Percentiles rank a stretch among this genome's conserved stretches.
These are phyloP conservation scores for Crithidia mellificae DNA, from an alignment of 208 protist species.

Conservation along the genomic window DNA sequence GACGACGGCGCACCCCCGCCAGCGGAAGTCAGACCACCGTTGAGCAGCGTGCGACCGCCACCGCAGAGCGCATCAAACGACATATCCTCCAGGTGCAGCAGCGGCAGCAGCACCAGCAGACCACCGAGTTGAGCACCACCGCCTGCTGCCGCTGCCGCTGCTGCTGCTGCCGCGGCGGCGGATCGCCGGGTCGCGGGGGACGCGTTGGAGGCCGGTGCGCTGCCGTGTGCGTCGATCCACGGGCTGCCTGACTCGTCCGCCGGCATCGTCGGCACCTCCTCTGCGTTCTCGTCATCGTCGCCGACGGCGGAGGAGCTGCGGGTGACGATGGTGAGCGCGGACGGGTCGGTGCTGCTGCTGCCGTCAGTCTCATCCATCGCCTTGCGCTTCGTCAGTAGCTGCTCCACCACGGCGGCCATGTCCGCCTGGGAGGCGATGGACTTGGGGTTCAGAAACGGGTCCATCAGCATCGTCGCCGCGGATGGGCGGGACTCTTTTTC, in stretches of 20 bases:
- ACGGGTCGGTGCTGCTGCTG: constrained; percentile 17
- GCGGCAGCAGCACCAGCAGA: constrained; percentile 38
- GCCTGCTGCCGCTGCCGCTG: constrained; percentile 9
- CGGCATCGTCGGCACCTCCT: constrained; percentile 24
- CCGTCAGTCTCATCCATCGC: constrained; percentile 36
- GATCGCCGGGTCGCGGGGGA: constrained; percentile 11
- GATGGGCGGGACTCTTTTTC: constrained; percentile 73
- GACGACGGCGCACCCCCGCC: not conserved
- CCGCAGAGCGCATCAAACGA: constrained; percentile 67
- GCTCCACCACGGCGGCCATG: constrained; percentile 60
- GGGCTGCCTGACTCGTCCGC: constrained; percentile 17
- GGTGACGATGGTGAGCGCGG: constrained; percentile 36
- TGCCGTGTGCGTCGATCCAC: constrained; percentile 31
- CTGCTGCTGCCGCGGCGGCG: constrained; percentile 11
- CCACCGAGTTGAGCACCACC: constrained; percentile 30
- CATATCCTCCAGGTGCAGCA: constrained; percentile 71
- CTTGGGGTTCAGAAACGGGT: constrained; percentile 71
- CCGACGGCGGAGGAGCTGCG: constrained; percentile 22
- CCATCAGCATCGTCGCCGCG: constrained; percentile 74
- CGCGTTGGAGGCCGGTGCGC: not conserved
- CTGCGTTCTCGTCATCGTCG: constrained; percentile 20
- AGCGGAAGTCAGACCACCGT: not conserved
- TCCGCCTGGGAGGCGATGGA: constrained; percentile 64
- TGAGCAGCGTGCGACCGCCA: constrained; percentile 18
- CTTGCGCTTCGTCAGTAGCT: constrained; percentile 51